These are phyloP conservation scores for Sisymbrium altissimum DNA, from an alignment of 345 rosid genomes.

Conservation along the genomic window DNA sequence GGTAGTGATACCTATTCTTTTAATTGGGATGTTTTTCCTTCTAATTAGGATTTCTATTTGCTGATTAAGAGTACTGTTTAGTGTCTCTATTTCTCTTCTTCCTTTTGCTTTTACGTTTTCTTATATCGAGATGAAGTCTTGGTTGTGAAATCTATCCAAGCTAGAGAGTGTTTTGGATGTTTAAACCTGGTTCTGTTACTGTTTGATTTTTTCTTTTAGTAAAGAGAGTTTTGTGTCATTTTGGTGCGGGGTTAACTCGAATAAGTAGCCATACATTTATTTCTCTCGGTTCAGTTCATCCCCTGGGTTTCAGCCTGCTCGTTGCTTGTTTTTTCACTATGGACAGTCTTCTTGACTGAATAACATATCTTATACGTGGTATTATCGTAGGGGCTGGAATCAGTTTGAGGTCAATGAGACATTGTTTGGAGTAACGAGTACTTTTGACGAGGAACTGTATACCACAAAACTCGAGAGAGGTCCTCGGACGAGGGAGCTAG, in stretches of 20 bases:
- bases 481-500: slow-evolving; percentile 59
- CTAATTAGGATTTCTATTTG: neutral
- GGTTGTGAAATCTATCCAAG: neutral
- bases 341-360: neutral
- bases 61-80: neutral
- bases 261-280: neutral
- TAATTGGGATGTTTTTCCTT: slow-evolving; percentile 4
- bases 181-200: neutral
- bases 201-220: neutral
- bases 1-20: slow-evolving; percentile 41
- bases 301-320: neutral
- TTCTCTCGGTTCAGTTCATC: neutral
- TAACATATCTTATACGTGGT: neutral
- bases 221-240: neutral
- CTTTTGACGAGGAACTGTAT: slow-evolving; percentile 87
- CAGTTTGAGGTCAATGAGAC: slow-evolving; percentile 79
- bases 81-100: slow-evolving; percentile 3
- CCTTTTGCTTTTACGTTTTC: neutral
- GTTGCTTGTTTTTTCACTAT: neutral
- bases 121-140: neutral
- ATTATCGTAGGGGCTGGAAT: slow-evolving; percentile 69
- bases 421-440: slow-evolving; percentile 88
- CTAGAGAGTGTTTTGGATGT: slow-evolving; percentile 9
- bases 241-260: neutral
- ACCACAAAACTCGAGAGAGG: slow-evolving; percentile 93